A percentile compares a stretch with the other conserved stretches of the same genome.
Evolutionary conservation across 495 filamentous ascomycete genomes (phyloP).

Genomic region (Neurospora sp.): DNA sequence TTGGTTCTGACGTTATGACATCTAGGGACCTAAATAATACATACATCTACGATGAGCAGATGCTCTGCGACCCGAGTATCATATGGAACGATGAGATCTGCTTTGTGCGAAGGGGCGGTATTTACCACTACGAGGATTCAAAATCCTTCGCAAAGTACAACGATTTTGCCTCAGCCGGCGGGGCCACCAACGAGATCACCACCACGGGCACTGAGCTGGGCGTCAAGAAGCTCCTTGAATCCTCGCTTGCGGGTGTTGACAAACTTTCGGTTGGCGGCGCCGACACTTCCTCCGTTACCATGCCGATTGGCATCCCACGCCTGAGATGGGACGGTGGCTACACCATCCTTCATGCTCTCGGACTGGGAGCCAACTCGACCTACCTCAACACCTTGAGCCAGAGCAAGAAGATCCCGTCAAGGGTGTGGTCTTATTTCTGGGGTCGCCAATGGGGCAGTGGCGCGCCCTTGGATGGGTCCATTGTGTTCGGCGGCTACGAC

Average conservation of each 20-base stretch:
- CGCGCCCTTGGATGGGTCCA: slow-evolving; percentile 24
- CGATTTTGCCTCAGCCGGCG: slow-evolving; percentile 9
- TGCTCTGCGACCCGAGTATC: slow-evolving; percentile 6
- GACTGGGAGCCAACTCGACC: slow-evolving; percentile 33
- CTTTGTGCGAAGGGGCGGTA: slow-evolving; percentile 7
- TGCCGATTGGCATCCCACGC: slow-evolving; percentile 13
- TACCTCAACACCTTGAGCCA: slow-evolving; percentile 24
- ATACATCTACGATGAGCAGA: slow-evolving; percentile 15
- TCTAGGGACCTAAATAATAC: slow-evolving; percentile 15
- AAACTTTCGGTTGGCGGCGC: background rate
- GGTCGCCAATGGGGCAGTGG: slow-evolving; percentile 27
- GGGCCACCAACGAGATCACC: slow-evolving; percentile 7
- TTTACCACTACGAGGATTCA: slow-evolving; percentile 7
- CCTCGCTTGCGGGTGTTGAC: slow-evolving; percentile 7
- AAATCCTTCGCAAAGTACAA: slow-evolving; percentile 5
- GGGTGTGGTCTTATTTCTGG: slow-evolving; percentile 32
- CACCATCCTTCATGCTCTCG: slow-evolving; percentile 13
- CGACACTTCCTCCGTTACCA: background rate
- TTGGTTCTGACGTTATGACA: background rate
- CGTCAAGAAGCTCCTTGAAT: slow-evolving; percentile 6
- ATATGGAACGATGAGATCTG: slow-evolving; percentile 15
- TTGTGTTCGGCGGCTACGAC: slow-evolving; percentile 39
- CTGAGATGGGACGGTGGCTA: slow-evolving; percentile 11
- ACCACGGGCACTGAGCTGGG: slow-evolving; percentile 5
- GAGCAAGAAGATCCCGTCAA: slow-evolving; percentile 26